phyloP scores from a whole-genome alignment of 176 grass and related monocot species.

The Oryza coarctata region DNA sequence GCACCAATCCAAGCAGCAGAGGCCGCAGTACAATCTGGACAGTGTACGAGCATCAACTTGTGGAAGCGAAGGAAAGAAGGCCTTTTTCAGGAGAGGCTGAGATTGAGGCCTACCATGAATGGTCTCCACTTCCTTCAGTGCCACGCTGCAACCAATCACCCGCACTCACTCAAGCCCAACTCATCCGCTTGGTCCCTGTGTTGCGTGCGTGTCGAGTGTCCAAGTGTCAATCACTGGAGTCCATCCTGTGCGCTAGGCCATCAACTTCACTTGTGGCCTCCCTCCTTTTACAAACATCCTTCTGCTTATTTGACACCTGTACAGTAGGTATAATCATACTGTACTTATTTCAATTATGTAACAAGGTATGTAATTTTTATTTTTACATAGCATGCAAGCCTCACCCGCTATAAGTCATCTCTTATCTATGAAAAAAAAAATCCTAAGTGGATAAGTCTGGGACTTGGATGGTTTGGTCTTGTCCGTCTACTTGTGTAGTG shows the following conservation, averaged over 20 bases:
- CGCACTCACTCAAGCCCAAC: neutral
- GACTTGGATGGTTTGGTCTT: neutral
- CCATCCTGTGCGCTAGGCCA: constrained; percentile 30
- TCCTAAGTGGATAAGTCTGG: neutral
- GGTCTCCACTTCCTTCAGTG: constrained; percentile 22
- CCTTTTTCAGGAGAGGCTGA: constrained; percentile 14
- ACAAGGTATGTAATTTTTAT: neutral
- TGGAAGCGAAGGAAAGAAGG: constrained; percentile 11
- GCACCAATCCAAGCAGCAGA: constrained; percentile 6
- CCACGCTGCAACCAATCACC: constrained; percentile 24
- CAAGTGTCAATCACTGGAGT: neutral
- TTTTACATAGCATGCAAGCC: neutral
- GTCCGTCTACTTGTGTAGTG: neutral
- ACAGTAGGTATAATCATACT: neutral
- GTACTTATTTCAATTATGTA: neutral
- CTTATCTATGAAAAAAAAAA: neutral
- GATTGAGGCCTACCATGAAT: constrained; percentile 15
- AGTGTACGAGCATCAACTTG: constrained; percentile 25
- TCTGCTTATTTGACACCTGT: neutral
- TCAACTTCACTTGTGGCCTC: constrained; percentile 27
- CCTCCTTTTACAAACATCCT: constrained; percentile 8
- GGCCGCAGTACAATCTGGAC: constrained; percentile 3
- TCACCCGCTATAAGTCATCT: neutral
- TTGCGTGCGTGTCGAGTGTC: neutral
- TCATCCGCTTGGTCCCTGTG: neutral